phyloP scores from a whole-genome alignment of 2,329 filamentous ascomycete genomes.

The Exophiala spinifera region DNA sequence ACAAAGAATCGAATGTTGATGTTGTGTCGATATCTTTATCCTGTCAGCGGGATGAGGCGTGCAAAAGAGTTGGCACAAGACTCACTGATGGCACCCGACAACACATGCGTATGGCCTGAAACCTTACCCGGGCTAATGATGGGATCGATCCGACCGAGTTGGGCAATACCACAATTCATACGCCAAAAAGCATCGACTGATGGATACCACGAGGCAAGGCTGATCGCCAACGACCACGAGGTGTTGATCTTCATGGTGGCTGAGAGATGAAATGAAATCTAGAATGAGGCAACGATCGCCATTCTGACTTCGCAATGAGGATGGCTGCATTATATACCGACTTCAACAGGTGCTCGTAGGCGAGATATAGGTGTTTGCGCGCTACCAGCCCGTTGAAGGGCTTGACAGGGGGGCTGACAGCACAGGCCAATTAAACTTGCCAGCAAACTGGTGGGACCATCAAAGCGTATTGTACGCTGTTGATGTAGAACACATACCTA shows the following conservation, averaged over 20 bases:
- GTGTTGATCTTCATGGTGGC: slow-evolving; percentile 5
- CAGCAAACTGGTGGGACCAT: not conserved
- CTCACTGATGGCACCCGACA: slow-evolving; percentile 49
- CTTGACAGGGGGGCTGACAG: not conserved
- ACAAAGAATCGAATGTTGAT: slow-evolving; percentile 57
- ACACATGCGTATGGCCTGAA: slow-evolving; percentile 37
- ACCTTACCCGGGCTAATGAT: slow-evolving; percentile 61
- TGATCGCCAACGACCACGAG: slow-evolving; percentile 2
- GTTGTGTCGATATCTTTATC: slow-evolving; percentile 59
- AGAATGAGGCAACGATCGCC: not conserved
- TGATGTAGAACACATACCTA: not conserved
- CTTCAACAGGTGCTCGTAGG: not conserved
- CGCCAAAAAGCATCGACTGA: slow-evolving; percentile 77
- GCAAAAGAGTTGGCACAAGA: slow-evolving; percentile 23
- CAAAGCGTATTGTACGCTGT: not conserved
- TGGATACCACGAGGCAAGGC: slow-evolving; percentile 2
- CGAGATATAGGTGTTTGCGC: not conserved
- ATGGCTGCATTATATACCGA: not conserved
- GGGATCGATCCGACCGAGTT: slow-evolving; percentile 71
- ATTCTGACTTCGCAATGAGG: not conserved
- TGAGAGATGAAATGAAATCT: not conserved
- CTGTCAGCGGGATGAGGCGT: not conserved
- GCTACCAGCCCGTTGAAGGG: not conserved
- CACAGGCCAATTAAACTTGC: not conserved
- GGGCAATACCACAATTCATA: slow-evolving; percentile 71